A percentile compares a stretch with the other conserved stretches of the same genome.
Evolutionary conservation across 2,329 filamentous ascomycete species (phyloP).

Genomic region (Mycogone perniciosa): DNA sequence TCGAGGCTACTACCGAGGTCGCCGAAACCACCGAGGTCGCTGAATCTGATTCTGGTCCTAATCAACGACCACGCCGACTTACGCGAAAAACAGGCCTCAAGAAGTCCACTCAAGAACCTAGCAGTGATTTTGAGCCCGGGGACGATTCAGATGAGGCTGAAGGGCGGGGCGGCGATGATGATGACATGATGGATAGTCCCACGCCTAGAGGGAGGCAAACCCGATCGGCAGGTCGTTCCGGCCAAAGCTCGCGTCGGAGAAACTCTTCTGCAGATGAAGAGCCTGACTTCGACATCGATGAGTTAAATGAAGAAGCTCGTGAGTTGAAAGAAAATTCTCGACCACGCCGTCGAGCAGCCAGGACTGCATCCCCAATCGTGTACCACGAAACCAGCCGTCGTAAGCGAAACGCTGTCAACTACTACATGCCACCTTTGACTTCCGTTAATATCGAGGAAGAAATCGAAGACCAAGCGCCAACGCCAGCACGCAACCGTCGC

Average conservation of each 20-base stretch:
- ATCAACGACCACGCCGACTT: constrained; percentile 36
- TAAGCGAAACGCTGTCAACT: constrained; percentile 61
- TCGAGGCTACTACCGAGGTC: constrained; percentile 25
- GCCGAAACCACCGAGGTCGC: constrained; percentile 14
- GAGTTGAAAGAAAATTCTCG: constrained; percentile 53
- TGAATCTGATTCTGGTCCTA: constrained; percentile 25
- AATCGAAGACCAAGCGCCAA: constrained; percentile 59
- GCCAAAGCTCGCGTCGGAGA: constrained; percentile 42
- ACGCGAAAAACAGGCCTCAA: constrained; percentile 40
- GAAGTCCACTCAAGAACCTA: constrained; percentile 45
- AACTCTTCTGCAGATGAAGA: constrained; percentile 52
- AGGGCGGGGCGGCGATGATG: constrained; percentile 36
- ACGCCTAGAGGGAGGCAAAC: constrained; percentile 43
- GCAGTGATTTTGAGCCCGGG: constrained; percentile 56
- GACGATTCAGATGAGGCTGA: constrained; percentile 52
- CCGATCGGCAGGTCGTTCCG: constrained; percentile 34
- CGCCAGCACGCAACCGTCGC: constrained; percentile 61
- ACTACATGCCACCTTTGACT: constrained; percentile 71
- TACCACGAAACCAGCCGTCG: constrained; percentile 51
- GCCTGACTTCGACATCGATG: constrained; percentile 54
- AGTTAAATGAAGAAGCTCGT: constrained; percentile 59
- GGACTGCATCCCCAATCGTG: constrained; percentile 49
- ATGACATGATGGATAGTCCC: constrained; percentile 42
- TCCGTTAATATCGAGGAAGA: constrained; percentile 62
- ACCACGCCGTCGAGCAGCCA: constrained; percentile 42